Percentiles rank a stretch among this genome's conserved stretches.
These are phyloP conservation scores for Pseudogymnoascus pannorum DNA, from an alignment of 2,329 filamentous ascomycete species.

Conservation along the genomic window DNA sequence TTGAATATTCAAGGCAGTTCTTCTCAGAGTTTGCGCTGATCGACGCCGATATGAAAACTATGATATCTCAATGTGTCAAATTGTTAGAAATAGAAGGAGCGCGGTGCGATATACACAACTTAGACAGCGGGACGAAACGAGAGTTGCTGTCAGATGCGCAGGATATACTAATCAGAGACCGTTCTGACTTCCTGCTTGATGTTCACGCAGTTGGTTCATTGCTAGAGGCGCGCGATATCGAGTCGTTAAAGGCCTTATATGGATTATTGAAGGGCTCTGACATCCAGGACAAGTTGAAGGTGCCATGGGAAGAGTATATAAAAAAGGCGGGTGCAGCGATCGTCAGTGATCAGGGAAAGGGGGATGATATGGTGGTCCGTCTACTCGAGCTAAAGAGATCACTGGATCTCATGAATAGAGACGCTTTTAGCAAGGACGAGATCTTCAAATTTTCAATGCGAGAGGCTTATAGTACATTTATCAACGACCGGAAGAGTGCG, in stretches of 20 bases:
- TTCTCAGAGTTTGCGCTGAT: slow-evolving; percentile 65
- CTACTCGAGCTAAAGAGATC: slow-evolving; percentile 74
- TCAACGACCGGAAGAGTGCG: slow-evolving; percentile 76
- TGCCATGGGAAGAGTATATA: slow-evolving; percentile 75
- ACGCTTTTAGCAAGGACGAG: slow-evolving; percentile 72
- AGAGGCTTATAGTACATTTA: slow-evolving; percentile 81
- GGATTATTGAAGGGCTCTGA: slow-evolving; percentile 64
- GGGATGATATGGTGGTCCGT: slow-evolving; percentile 78
- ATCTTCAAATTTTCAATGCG: slow-evolving; percentile 70
- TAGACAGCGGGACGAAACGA: slow-evolving; percentile 77
- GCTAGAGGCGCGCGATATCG: slow-evolving; percentile 60
- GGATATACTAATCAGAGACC: slow-evolving; percentile 60
- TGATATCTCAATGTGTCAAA: slow-evolving; percentile 62
- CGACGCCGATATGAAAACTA: slow-evolving; percentile 58
- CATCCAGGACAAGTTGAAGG: slow-evolving; percentile 62
- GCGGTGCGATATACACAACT: slow-evolving; percentile 71
- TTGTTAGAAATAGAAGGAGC: slow-evolving; percentile 66
- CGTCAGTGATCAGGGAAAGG: slow-evolving; percentile 69
- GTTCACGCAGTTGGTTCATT: slow-evolving; percentile 62
- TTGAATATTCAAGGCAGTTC: slow-evolving; percentile 60
- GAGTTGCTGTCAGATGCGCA: slow-evolving; percentile 69
- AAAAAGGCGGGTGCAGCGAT: slow-evolving; percentile 66
- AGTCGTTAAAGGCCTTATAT: slow-evolving; percentile 70
- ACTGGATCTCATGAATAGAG: slow-evolving; percentile 68
- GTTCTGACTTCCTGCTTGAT: slow-evolving; percentile 59